Evolutionary conservation across 495 filamentous ascomycete genomes (phyloP).

Genomic region (Aspergillus bertholletiae): DNA sequence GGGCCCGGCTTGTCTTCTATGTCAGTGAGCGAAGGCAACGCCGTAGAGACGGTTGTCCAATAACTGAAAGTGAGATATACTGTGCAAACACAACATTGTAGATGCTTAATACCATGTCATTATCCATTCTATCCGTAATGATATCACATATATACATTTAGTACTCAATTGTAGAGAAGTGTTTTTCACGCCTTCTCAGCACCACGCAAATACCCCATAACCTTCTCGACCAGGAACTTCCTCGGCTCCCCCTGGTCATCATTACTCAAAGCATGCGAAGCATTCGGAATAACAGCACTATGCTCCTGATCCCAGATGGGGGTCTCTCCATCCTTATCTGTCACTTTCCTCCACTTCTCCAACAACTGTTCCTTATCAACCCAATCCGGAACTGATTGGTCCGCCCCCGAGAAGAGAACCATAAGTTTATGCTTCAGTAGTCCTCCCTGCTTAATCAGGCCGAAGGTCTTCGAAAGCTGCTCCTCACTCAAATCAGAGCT

Average conservation of each 20-base stretch:
- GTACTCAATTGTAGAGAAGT: too few species aligned
- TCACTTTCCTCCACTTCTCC: slow-evolving; percentile 60
- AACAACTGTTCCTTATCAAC: slow-evolving; percentile 65
- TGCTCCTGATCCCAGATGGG: slow-evolving; percentile 32
- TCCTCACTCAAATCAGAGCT: slow-evolving; percentile 67
- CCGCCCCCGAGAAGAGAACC: slow-evolving; percentile 62
- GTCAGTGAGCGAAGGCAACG: too few species aligned
- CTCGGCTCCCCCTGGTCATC: slow-evolving; percentile 43
- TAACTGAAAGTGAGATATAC: too few species aligned
- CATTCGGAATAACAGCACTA: slow-evolving; percentile 41
- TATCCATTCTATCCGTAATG: too few species aligned
- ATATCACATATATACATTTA: too few species aligned
- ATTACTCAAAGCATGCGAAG: slow-evolving; percentile 46
- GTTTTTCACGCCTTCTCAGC: background rate
- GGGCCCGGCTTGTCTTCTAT: too few species aligned
- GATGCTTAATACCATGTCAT: too few species aligned
- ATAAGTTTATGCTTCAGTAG: slow-evolving; percentile 46
- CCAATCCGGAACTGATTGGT: slow-evolving; percentile 62
- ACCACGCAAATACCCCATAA: slow-evolving; percentile 12
- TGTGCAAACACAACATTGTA: too few species aligned
- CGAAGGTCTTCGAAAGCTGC: slow-evolving; percentile 59
- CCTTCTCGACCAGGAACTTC: slow-evolving; percentile 30
- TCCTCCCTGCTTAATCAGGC: slow-evolving; percentile 46
- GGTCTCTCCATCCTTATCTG: slow-evolving; percentile 10
- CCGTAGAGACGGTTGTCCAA: too few species aligned